Base-by-base conservation (phyloP, 202 grass and related monocot genomes). In the Dendrocalamus latiflorus region DNA sequence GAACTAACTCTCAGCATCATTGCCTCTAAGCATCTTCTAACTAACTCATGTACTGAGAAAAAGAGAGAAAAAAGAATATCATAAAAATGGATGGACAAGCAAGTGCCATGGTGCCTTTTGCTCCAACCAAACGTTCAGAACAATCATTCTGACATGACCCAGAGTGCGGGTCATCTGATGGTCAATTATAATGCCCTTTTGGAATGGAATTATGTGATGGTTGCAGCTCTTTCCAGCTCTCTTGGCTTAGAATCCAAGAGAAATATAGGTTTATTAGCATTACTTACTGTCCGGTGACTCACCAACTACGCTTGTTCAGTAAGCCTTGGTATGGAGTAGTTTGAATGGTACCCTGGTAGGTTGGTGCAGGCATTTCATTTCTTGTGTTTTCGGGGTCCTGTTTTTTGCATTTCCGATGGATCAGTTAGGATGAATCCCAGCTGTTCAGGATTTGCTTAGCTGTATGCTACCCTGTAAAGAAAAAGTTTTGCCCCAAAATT, bases 221-320 rank as follows among this genome's bases (percentile, higher is more conserved):
- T 22, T 51, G 82, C 56, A 60, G 66, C 33, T 72, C 72, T 82
- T 80, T 84, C 80, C 75, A 87, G 69, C 50, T 90, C 80, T 38
- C 81, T 84, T 90, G 22, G 25, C 80, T 84, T 90, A 45, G 55
- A 87, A 87, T 70, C 47, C 63, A 87, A 84, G 80, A 39, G 70
- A 81, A 49, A 18, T 22, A 41, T 48, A 16, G 34, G 21, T 47
- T 70, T 64, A 75, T 69, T 51, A 21, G 25, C 30, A 51, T 28
- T 48, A 50, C 20, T 67, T 67, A 41, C 54, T 30, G 47, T 60
- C 63, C 20, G 44, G 36, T 55, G 45, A 55, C 64, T 55, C 70
- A 84, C 75, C 84, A 60, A 68, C 88, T 43, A 71, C 37, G 21
- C 67, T 87, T 86, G 24, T 74, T 56, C 15, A 49, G n/a, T n/a